Base-by-base conservation (phyloP, 2,329 filamentous ascomycete species). In the Calonectria multiphialidica region DNA sequence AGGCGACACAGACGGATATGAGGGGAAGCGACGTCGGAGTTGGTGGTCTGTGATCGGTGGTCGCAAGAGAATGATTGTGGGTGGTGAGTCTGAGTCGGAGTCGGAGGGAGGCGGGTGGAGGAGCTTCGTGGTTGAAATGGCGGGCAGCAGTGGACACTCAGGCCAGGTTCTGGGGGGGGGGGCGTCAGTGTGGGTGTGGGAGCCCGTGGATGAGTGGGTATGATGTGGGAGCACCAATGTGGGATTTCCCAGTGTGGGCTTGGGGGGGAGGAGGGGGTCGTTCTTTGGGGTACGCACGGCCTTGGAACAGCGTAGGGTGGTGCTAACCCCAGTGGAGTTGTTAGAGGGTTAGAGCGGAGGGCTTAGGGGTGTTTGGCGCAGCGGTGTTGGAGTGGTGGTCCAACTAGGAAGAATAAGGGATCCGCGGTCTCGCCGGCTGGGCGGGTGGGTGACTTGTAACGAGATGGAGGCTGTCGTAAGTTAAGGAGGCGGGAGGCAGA, bases 71-170 rank as follows among this genome's bases (percentile, higher is more conserved):
- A 74, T 50, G 72, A 71, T 72, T 75, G 77, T 77, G 75, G 61
- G 68, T 73, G 73, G 75, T 68, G 67, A 73, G 76, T 78, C 72
- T 77, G 74, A 77, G 77, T 76, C 74, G 68, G 70, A 77, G 68
- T 73, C 74, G 71, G 75, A 76, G 74, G 72, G 74, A 78, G 75
- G 72, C 65, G 73, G 72, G 75, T 53, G 75, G 70, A 75, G 71
- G 72, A 62, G 74, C 74, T 76, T 74, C 53, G 72, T 75, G 77
- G 75, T 76, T 76, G 77, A 79, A 79, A 79, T 78, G 77, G 77
- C 66, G 75, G 77, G 77, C 74, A 68, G 65, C 74, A 68, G 65
- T 42, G 66, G 53, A 18, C 66, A 76, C 75, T 70, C 70, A 71
- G 62, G 68, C 61, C 68, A 78, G 72, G 70, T 70, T 74, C 70